Percentiles rank a stretch among this genome's conserved stretches.
Evolutionary conservation across 1,139 yeast genomes (phyloP).

Genomic region (Blastobotrys persicus): DNA sequence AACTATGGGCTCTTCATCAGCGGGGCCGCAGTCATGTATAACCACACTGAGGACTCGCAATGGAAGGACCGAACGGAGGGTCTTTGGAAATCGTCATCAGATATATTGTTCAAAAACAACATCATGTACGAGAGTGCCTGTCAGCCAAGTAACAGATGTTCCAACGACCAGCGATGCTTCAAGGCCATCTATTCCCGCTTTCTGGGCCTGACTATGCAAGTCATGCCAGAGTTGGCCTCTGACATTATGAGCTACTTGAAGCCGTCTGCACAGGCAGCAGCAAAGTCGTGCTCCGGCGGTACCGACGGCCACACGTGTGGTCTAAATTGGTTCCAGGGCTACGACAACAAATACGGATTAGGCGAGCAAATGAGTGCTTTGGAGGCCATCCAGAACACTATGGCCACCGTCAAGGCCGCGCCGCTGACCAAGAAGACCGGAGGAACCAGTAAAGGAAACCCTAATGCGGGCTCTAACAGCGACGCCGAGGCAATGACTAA

Average conservation of each 20-base stretch:
- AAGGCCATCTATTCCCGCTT: slow-evolving; percentile 78
- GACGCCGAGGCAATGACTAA: slow-evolving; percentile 19
- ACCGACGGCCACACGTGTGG: slow-evolving; percentile 90
- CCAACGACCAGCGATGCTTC: slow-evolving; percentile 88
- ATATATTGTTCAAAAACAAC: slow-evolving; percentile 56
- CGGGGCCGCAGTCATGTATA: slow-evolving; percentile 82
- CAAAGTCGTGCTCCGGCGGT: slow-evolving; percentile 83
- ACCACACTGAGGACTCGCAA: slow-evolving; percentile 59
- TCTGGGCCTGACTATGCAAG: slow-evolving; percentile 67
- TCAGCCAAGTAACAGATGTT: slow-evolving; percentile 59
- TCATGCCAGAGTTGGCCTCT: slow-evolving; percentile 62
- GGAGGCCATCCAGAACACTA: slow-evolving; percentile 67
- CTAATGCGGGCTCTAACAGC: slow-evolving; percentile 36
- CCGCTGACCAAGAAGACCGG: slow-evolving; percentile 49
- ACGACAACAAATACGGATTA: slow-evolving; percentile 82
- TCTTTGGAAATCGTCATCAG: slow-evolving; percentile 46
- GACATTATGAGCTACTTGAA: slow-evolving; percentile 52
- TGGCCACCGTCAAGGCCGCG: slow-evolving; percentile 56
- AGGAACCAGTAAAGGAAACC: slow-evolving; percentile 45
- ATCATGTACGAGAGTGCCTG: slow-evolving; percentile 83
- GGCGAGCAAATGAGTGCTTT: slow-evolving; percentile 93
- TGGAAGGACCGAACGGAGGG: slow-evolving; percentile 58
- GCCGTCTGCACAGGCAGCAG: slow-evolving; percentile 75
- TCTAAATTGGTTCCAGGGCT: slow-evolving; percentile 69
- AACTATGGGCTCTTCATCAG: slow-evolving; percentile 77